Evolutionary conservation across 176 grass and related monocot genomes (phyloP).

Genomic region (Musa itinerans): DNA sequence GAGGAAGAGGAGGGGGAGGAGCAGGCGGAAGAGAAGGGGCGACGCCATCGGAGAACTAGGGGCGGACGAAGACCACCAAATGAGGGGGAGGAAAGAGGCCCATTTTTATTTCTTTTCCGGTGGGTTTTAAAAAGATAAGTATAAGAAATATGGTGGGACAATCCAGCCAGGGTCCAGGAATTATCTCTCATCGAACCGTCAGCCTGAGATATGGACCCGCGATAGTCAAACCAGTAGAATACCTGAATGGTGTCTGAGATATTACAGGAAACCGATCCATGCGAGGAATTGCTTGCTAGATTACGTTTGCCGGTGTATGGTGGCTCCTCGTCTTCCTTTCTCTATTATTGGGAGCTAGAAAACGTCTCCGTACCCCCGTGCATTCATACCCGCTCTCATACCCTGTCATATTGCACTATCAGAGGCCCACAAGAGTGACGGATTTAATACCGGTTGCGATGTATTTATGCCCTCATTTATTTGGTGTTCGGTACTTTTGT

Average conservation of each 20-base stretch:
- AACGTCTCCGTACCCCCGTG: background rate
- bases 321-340: background rate
- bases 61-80: slow-evolving; percentile 11
- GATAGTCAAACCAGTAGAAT: background rate
- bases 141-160: too few species aligned
- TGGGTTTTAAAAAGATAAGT: background rate
- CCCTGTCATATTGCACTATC: too few species aligned
- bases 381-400: background rate
- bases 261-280: background rate
- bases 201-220: background rate
- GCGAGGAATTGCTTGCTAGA: background rate
- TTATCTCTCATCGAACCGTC: too few species aligned
- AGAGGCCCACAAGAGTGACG: too few species aligned
- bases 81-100: background rate
- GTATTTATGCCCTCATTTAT: too few species aligned
- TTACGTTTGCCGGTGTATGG: background rate
- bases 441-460: too few species aligned
- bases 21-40: slow-evolving; percentile 8
- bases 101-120: background rate
- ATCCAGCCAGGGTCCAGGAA: too few species aligned
- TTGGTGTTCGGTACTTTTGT: too few species aligned
- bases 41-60: slow-evolving; percentile 16
- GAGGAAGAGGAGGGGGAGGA: slow-evolving; percentile 25
- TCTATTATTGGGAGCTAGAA: background rate
- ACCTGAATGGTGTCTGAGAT: background rate